phyloP scores from a whole-genome alignment of 805 yeast genomes.

The Candida tibetensis region DNA sequence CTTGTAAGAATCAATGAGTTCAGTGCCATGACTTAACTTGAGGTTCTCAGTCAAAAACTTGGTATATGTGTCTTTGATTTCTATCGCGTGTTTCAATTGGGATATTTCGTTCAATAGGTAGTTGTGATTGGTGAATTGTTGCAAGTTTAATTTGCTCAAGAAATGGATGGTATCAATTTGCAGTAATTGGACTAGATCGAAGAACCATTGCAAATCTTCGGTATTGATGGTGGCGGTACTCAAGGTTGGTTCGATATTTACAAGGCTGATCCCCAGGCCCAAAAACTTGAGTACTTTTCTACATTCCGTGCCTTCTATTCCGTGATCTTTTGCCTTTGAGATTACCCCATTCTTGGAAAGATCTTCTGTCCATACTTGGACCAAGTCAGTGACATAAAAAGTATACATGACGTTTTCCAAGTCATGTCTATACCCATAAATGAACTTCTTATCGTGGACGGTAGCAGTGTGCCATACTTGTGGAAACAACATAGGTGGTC shows the following conservation, averaged over 20 bases:
- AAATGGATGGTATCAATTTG: constrained; percentile 10
- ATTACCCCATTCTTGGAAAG: constrained; percentile 13
- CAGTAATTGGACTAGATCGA: constrained; percentile 12
- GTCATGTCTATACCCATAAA: not conserved
- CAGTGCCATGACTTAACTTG: constrained; percentile 32
- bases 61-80: constrained; percentile 30
- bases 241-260: not conserved
- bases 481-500: too few relatives aligned
- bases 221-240: not conserved
- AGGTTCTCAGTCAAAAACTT: constrained; percentile 34
- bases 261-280: not conserved
- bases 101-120: constrained; percentile 17
- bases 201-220: constrained; percentile 21
- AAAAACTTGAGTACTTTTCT: not conserved
- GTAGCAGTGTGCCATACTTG: not conserved
- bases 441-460: not conserved
- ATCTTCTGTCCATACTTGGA: constrained; percentile 24
- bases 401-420: constrained; percentile 14
- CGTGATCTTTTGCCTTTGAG: constrained; percentile 12
- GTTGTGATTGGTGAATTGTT: constrained; percentile 21
- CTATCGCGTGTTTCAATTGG: constrained; percentile 19
- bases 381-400: constrained; percentile 26
- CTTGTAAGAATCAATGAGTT: constrained; percentile 28
- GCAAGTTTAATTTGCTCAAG: constrained; percentile 19
- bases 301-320: not conserved